phyloP scores from a whole-genome alignment of 257 asterid species.

The Solanum etuberosum region DNA sequence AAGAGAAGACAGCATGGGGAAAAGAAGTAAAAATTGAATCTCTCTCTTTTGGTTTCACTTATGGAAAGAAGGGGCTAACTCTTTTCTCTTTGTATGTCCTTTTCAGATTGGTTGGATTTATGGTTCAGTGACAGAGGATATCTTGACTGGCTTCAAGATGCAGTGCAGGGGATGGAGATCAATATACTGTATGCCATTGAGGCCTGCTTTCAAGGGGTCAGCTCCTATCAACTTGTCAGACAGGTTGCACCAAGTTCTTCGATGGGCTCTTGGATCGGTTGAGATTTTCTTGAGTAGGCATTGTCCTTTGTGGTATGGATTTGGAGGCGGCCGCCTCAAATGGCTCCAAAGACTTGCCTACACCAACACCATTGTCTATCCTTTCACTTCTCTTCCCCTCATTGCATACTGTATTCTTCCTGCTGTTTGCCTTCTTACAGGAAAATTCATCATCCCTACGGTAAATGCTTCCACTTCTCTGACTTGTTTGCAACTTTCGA shows the following conservation, averaged over 20 bases:
- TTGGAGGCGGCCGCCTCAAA: conserved; percentile 85
- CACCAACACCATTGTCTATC: conserved; percentile 87
- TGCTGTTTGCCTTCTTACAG: conserved; percentile 85
- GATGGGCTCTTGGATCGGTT: conserved; percentile 96
- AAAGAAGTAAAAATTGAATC: conserved; percentile 60
- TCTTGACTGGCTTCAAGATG: conserved; percentile 95
- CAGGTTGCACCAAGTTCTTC: conserved; percentile 86
- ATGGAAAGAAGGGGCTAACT: neutral
- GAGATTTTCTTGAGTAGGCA: conserved; percentile 93
- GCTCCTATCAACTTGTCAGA: conserved; percentile 98
- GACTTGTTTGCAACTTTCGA: neutral
- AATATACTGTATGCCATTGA: conserved; percentile 84
- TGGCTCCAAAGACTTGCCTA: conserved; percentile 90
- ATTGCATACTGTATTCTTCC: conserved; percentile 81
- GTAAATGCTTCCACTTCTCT: conserved; percentile 22
- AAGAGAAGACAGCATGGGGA: conserved; percentile 98
- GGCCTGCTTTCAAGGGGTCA: conserved; percentile 97
- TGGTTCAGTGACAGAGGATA: conserved; percentile 96
- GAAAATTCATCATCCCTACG: conserved; percentile 95
- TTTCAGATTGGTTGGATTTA: conserved; percentile 93
- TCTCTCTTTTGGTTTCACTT: neutral
- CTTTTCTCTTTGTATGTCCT: neutral
- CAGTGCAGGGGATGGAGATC: conserved; percentile 99
- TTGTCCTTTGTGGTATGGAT: conserved; percentile 95
- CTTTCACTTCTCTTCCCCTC: conserved; percentile 91